Conservation (phyloP, 768 basidiomycete species). For the Mycena alexandri region DNA sequence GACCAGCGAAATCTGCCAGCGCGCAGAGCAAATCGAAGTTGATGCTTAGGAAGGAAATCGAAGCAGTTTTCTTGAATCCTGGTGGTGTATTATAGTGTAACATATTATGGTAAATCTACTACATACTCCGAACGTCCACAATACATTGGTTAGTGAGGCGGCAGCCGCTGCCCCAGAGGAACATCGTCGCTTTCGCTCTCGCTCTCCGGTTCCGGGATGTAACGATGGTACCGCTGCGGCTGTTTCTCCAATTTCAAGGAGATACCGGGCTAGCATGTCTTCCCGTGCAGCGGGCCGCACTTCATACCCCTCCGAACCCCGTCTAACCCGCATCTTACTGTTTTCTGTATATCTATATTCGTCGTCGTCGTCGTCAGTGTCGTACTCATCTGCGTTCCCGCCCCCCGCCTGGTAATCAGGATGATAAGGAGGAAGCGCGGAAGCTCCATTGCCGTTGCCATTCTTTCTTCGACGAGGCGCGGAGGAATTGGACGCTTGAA, state of each 20-base stretch:
- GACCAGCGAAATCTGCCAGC: slow-evolving; percentile 47
- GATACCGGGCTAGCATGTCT: slow-evolving; percentile 70
- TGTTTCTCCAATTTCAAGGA: slow-evolving; percentile 66
- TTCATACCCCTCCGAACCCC: slow-evolving; percentile 89
- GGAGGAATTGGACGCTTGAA: slow-evolving; percentile 69
- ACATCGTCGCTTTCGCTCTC: slow-evolving; percentile 60
- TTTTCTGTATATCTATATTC: slow-evolving; percentile 39
- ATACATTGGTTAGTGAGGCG: slow-evolving; percentile 6
- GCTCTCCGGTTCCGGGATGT: slow-evolving; percentile 69
- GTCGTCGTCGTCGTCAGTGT: slow-evolving; percentile 49
- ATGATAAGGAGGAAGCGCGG: slow-evolving; percentile 80
- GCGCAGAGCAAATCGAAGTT: slow-evolving; percentile 31
- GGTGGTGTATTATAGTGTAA: neutral
- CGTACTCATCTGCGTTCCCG: slow-evolving; percentile 42
- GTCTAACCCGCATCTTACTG: slow-evolving; percentile 56
- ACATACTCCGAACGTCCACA: neutral
- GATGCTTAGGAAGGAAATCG: neutral
- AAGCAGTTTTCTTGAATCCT: slow-evolving; percentile 1
- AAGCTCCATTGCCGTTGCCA: slow-evolving; percentile 49
- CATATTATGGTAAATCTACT: slow-evolving; percentile 5
- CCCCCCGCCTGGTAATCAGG: slow-evolving; percentile 66
- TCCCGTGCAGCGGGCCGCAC: slow-evolving; percentile 73
- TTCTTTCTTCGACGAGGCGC: slow-evolving; percentile 40
- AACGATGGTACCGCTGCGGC: slow-evolving; percentile 73
- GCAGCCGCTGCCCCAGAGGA: slow-evolving; percentile 20